phyloP scores from a whole-genome alignment of 2,329 filamentous ascomycete species.

The Phaeomoniella chlamydospora region DNA sequence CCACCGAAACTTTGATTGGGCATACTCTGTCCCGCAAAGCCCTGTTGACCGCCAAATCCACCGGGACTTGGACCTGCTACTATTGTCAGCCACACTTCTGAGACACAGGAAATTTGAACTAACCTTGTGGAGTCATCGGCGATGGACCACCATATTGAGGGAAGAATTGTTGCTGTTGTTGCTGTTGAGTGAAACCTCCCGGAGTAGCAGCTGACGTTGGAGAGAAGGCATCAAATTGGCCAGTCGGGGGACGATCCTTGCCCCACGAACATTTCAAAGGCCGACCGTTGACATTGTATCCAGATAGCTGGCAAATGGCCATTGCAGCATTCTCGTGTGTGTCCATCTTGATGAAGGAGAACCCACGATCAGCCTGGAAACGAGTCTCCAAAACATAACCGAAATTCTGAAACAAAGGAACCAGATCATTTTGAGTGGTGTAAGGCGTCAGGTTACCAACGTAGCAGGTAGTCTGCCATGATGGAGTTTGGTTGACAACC shows the following conservation, averaged over 20 bases:
- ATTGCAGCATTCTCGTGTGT: conserved; percentile 94
- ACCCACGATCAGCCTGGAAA: conserved; percentile 94
- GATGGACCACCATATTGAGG: conserved; percentile 76
- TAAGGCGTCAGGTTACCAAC: conserved; percentile 96
- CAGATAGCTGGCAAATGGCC: conserved; percentile 95
- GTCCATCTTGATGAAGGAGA: conserved; percentile 99
- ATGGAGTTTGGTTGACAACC: conserved; percentile 85
- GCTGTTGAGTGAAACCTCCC: conserved; percentile 46
- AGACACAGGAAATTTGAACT: conserved; percentile 5
- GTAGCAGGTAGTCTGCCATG: conserved; percentile 97
- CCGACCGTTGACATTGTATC: conserved; percentile 93
- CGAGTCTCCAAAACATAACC: conserved; percentile 94
- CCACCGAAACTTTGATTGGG: conserved; percentile 41
- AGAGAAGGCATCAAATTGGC: conserved; percentile 69
- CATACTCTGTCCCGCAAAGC: conserved; percentile 28
- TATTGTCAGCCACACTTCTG: conserved; percentile 15
- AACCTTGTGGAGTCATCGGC: conserved; percentile 47
- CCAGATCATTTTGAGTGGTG: conserved; percentile 88
- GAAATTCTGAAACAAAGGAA: conserved; percentile 98
- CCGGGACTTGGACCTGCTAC: conserved; percentile 42
- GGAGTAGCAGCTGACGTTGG: conserved; percentile 62
- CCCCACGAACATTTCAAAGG: conserved; percentile 99
- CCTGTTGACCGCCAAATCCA: conserved; percentile 45
- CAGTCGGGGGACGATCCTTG: conserved; percentile 88
- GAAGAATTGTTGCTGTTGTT: conserved; percentile 74